Conservation (phyloP, 306 rosid species). For the Rosa chinensis region DNA sequence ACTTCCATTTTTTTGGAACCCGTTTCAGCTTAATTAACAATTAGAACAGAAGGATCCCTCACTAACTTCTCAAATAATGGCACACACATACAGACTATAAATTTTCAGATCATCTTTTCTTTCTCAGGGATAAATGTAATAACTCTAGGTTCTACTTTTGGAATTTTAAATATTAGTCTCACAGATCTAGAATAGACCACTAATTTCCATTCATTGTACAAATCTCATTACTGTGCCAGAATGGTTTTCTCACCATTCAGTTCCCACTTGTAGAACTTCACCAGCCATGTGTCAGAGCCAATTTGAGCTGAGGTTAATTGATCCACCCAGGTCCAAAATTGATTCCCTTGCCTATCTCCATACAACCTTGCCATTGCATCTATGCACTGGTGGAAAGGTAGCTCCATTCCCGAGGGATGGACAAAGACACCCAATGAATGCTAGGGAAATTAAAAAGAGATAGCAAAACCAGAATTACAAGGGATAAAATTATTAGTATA, state of each 20-base stretch:
- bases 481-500: not conserved
- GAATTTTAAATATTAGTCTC: not conserved
- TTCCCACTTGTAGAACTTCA: slow-evolving; percentile 79
- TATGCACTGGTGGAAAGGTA: slow-evolving; percentile 31
- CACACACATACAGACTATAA: not conserved
- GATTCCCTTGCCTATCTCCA: slow-evolving; percentile 50
- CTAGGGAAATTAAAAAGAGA: slow-evolving; percentile 17
- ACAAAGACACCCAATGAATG: slow-evolving; percentile 25
- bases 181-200: not conserved
- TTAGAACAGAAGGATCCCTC: not conserved
- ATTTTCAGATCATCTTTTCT: not conserved
- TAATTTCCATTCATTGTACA: not conserved
- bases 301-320: slow-evolving; percentile 47
- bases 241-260: slow-evolving; percentile 46
- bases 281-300: slow-evolving; percentile 60
- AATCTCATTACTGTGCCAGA: not conserved
- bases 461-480: slow-evolving; percentile 6
- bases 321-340: slow-evolving; percentile 65
- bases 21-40: not conserved
- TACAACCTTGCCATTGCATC: slow-evolving; percentile 24
- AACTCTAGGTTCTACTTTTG: not conserved
- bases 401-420: slow-evolving; percentile 63
- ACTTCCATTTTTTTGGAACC: not conserved
- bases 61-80: not conserved
- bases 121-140: not conserved